phyloP scores from a whole-genome alignment of 2,329 filamentous ascomycete genomes.

The Fusarium circinatum region DNA sequence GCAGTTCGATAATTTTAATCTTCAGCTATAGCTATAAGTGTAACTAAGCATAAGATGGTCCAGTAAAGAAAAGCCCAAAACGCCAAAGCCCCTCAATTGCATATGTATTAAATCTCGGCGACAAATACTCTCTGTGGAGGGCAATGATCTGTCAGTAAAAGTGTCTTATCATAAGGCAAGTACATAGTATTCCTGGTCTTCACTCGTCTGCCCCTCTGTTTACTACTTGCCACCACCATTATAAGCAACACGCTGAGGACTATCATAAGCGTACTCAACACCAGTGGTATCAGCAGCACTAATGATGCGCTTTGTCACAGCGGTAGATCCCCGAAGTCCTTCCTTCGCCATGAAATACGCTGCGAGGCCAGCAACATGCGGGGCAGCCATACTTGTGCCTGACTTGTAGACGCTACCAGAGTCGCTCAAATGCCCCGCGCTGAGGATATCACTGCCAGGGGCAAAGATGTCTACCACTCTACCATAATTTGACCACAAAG shows the following conservation, averaged over 20 bases:
- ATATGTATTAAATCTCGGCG: fast-evolving
- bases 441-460: background rate
- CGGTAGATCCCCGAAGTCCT: background rate
- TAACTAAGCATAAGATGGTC: background rate
- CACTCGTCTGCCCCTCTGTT: no score
- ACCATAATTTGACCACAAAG: conserved; percentile 10
- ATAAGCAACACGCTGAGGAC: conserved; percentile 1
- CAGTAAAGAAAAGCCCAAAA: background rate
- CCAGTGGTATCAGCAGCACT: background rate
- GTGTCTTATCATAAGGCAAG: background rate
- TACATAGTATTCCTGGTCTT: no score
- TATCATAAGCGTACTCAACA: background rate
- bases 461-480: conserved; percentile 8
- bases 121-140: background rate
- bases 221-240: conserved; percentile 8
- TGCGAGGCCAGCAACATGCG: conserved; percentile 70
- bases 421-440: background rate
- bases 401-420: background rate
- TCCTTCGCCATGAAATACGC: conserved; percentile 63
- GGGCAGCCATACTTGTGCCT: conserved; percentile 54
- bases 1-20: no score
- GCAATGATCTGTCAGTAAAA: background rate
- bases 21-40: background rate
- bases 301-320: conserved; percentile 17
- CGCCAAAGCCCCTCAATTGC: background rate